Evolutionary conservation across 495 filamentous ascomycete species (phyloP).

Genomic region (Cudoniella acicularis): DNA sequence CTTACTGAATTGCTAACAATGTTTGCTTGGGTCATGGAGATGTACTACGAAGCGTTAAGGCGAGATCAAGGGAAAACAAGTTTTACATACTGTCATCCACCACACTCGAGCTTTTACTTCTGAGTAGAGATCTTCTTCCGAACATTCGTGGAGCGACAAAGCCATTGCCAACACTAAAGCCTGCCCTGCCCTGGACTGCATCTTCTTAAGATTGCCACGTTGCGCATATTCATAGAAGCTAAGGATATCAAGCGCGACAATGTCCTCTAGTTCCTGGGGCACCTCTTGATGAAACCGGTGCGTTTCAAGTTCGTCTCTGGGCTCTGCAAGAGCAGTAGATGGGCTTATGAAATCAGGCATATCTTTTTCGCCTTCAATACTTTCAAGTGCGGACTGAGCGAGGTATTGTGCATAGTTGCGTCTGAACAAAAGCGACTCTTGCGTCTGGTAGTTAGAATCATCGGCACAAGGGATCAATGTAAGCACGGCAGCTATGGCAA

Average conservation of each 20-base stretch:
- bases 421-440: slow-evolving; percentile 42
- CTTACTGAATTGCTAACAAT: slow-evolving; percentile 51
- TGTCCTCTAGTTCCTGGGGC: slow-evolving; percentile 51
- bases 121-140: slow-evolving; percentile 22
- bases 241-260: slow-evolving; percentile 52
- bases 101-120: slow-evolving; percentile 54
- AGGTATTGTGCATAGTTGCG: slow-evolving; percentile 50
- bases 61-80: neutral
- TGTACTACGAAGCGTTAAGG: slow-evolving; percentile 31
- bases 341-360: slow-evolving; percentile 39
- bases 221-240: slow-evolving; percentile 58
- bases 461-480: slow-evolving; percentile 50
- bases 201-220: slow-evolving; percentile 55
- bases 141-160: neutral
- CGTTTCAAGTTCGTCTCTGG: slow-evolving; percentile 29
- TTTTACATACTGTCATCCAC: slow-evolving; percentile 52
- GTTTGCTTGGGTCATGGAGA: slow-evolving; percentile 53
- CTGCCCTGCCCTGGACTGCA: slow-evolving; percentile 53
- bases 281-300: slow-evolving; percentile 46
- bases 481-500: slow-evolving; percentile 51
- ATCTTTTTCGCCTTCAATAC: slow-evolving; percentile 52
- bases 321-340: neutral
- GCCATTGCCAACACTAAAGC: slow-evolving; percentile 34
- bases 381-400: slow-evolving; percentile 48
- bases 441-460: slow-evolving; percentile 41